These are phyloP conservation scores for Lecanoromycetidae sp. DNA, from an alignment of 2,329 filamentous ascomycete species.

Conservation along the genomic window DNA sequence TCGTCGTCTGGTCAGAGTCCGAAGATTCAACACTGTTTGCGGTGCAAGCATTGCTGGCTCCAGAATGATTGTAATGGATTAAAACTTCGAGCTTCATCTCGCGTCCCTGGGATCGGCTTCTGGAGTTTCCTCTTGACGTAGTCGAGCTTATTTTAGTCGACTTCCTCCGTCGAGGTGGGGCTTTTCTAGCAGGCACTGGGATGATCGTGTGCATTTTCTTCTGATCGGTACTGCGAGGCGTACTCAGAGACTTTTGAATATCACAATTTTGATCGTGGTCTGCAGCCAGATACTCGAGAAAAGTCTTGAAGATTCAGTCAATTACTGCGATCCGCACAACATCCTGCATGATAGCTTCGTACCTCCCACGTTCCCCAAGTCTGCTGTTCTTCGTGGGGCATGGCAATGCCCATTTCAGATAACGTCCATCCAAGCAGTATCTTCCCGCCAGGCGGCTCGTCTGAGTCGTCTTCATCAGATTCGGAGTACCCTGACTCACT, in stretches of 20 bases:
- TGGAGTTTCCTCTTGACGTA: not conserved
- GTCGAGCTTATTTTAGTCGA: no score
- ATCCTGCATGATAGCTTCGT: slow-evolving; percentile 31
- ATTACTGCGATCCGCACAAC: slow-evolving; percentile 29
- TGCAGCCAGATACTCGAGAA: no score
- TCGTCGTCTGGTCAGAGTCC: slow-evolving; percentile 35
- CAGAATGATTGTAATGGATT: slow-evolving; percentile 40
- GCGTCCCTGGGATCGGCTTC: slow-evolving; percentile 30
- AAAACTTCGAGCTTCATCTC: slow-evolving; percentile 57
- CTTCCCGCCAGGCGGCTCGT: slow-evolving; percentile 40
- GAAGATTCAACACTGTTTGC: slow-evolving; percentile 27
- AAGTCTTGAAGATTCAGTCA: not conserved
- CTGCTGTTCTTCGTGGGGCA: slow-evolving; percentile 53
- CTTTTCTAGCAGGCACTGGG: not conserved
- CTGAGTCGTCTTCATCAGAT: slow-evolving; percentile 2
- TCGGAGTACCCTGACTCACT: not conserved
- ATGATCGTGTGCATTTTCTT: no score
- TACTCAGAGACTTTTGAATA: no score
- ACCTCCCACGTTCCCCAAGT: slow-evolving; percentile 41
- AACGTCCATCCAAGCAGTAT: slow-evolving; percentile 53
- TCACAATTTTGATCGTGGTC: no score
- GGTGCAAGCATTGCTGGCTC: slow-evolving; percentile 30
- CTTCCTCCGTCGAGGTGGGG: no score
- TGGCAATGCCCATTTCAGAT: slow-evolving; percentile 59
- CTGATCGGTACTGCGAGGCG: no score